These are phyloP conservation scores for Talaromyces pinophilus DNA, from an alignment of 2,329 filamentous ascomycete species.

Conservation along the genomic window DNA sequence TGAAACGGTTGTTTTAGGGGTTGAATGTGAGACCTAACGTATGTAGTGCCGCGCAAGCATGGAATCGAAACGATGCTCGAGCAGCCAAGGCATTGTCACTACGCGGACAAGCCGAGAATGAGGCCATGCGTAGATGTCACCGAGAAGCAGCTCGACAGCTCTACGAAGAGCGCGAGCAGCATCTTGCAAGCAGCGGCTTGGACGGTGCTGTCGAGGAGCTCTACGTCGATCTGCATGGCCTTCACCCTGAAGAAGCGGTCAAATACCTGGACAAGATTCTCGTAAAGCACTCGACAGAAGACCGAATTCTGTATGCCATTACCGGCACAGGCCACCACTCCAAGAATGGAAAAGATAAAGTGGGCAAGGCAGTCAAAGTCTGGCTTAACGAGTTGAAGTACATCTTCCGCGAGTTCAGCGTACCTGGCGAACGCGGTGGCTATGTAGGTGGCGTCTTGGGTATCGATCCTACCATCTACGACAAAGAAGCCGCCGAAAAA, in stretches of 20 bases:
- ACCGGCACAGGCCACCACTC: constrained; percentile 96
- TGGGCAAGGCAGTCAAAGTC: constrained; percentile 86
- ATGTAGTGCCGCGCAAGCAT: constrained; percentile 85
- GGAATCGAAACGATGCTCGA: constrained; percentile 96
- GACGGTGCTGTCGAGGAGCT: constrained; percentile 65
- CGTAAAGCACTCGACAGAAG: constrained; percentile 72
- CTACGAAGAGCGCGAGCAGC: constrained; percentile 90
- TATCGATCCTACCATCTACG: constrained; percentile 63
- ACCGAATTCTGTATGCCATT: constrained; percentile 85
- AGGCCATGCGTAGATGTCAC: constrained; percentile 95
- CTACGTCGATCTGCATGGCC: constrained; percentile 93
- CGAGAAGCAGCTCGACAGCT: constrained; percentile 87
- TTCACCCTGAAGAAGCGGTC: constrained; percentile 97
- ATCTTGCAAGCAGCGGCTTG: constrained; percentile 48
- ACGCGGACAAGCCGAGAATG: constrained; percentile 93
- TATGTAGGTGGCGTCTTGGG: constrained; percentile 67
- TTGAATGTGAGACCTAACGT: constrained; percentile 10
- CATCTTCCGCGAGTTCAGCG: constrained; percentile 92
- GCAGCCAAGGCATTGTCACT: constrained; percentile 93
- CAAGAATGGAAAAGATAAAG: constrained; percentile 98
- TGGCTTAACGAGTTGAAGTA: constrained; percentile 97
- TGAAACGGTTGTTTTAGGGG: neutral
- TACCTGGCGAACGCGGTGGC: constrained; percentile 87
- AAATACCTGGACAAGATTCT: constrained; percentile 89
- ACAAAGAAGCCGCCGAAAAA: constrained; percentile 40